Conservation (phyloP, 306 rosid species). For the Quercus suber region DNA sequence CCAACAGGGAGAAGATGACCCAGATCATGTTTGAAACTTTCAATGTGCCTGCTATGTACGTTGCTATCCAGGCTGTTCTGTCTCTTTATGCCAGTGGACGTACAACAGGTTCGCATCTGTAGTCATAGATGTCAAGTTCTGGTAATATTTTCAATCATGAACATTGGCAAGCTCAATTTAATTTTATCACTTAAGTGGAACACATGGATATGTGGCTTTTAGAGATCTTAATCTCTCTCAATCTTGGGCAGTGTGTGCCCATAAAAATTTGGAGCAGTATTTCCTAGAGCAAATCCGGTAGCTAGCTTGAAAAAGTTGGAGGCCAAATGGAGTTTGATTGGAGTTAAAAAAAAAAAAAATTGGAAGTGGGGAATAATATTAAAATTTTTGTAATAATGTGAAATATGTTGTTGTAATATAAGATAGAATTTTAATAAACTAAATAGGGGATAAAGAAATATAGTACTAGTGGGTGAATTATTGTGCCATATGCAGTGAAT, state of each 20-base stretch:
- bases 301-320: background rate
- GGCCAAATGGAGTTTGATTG: background rate
- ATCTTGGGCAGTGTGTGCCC: background rate
- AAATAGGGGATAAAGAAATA: background rate
- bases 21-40: slow-evolving; percentile 69
- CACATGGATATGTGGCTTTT: background rate
- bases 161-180: slow-evolving; percentile 4
- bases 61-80: slow-evolving; percentile 61
- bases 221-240: background rate
- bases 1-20: slow-evolving; percentile 81
- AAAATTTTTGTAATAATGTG: background rate
- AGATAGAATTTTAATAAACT: background rate
- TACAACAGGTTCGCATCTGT: slow-evolving; percentile 52
- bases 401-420: background rate
- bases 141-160: background rate
- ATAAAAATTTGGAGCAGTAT: background rate
- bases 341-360: no score
- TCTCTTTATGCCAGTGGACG: slow-evolving; percentile 77
- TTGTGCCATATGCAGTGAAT: no score
- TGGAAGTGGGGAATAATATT: background rate
- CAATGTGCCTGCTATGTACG: slow-evolving; percentile 65
- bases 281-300: background rate
- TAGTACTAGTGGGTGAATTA: background rate
- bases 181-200: background rate
- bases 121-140: background rate